Conservation (phyloP, 2,329 filamentous ascomycete genomes). For the Penicillium sp. region DNA sequence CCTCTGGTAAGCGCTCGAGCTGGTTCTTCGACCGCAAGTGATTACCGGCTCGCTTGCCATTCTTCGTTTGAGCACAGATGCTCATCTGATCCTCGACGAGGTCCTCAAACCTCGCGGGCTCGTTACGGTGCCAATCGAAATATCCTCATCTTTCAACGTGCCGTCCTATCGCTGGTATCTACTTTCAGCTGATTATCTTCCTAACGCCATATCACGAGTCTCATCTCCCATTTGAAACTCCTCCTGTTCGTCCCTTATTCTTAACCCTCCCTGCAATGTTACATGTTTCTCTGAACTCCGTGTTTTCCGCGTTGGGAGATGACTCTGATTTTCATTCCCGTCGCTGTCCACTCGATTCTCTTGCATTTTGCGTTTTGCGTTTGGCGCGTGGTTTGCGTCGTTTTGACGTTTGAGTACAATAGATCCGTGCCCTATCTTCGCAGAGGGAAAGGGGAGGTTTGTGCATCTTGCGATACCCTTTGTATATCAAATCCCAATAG, state of each 20-base stretch:
- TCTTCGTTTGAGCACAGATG: slow-evolving; percentile 7
- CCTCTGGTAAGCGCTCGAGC: slow-evolving; percentile 56
- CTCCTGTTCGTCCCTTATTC: neutral
- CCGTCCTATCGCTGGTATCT: slow-evolving; percentile 17
- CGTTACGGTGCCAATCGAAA: slow-evolving; percentile 12
- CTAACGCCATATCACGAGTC: slow-evolving; percentile 20
- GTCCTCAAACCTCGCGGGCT: slow-evolving; percentile 12
- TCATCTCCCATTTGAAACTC: slow-evolving; percentile 3
- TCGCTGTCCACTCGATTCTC: slow-evolving; percentile 1
- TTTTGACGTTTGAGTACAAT: slow-evolving; percentile 17
- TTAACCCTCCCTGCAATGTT: neutral
- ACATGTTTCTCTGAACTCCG: neutral
- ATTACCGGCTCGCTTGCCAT: slow-evolving; percentile 12
- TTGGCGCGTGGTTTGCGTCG: neutral
- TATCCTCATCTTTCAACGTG: slow-evolving; percentile 11
- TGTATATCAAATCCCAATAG: slow-evolving; percentile 25
- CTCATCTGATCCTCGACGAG: slow-evolving; percentile 10
- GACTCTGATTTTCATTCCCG: neutral
- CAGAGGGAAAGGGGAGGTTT: slow-evolving; percentile 13
- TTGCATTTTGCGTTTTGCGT: neutral
- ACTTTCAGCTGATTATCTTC: slow-evolving; percentile 11
- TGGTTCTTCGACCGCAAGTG: slow-evolving; percentile 46
- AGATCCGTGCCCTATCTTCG: slow-evolving; percentile 15
- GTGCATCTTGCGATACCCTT: slow-evolving; percentile 20
- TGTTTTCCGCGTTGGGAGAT: neutral